Conservation (phyloP, 306 rosid genomes). For the Vigna mungo region DNA sequence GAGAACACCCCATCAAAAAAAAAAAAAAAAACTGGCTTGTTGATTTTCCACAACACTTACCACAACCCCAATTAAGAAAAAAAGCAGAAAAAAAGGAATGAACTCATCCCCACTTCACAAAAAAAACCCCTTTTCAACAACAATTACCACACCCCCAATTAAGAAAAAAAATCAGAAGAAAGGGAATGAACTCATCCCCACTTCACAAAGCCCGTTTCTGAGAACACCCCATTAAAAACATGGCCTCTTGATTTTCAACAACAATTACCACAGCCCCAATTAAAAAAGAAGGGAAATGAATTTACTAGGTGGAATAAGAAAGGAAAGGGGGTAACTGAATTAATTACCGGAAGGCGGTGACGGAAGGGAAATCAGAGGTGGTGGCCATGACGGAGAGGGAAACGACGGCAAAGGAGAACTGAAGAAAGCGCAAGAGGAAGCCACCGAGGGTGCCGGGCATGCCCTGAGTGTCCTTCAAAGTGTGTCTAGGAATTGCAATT, state of each 20-base stretch:
- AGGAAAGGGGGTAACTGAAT: neutral
- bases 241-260: neutral
- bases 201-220: too few relatives aligned
- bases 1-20: too few relatives aligned
- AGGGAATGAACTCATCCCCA: too few relatives aligned
- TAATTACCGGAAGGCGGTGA: slow-evolving; percentile 61
- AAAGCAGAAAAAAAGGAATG: neutral
- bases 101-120: too few relatives aligned
- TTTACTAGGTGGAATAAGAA: neutral
- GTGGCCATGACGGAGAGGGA: slow-evolving; percentile 57
- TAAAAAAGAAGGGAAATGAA: neutral
- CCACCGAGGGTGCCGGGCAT: slow-evolving; percentile 60
- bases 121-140: neutral
- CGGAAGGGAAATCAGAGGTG: slow-evolving; percentile 59
- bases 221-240: neutral
- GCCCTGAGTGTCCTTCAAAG: slow-evolving; percentile 54
- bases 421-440: slow-evolving; percentile 51
- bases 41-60: too few relatives aligned
- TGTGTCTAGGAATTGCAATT: slow-evolving; percentile 47
- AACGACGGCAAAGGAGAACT: slow-evolving; percentile 53
- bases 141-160: neutral
- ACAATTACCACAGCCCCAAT: neutral
- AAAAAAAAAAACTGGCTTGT: too few relatives aligned
- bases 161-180: neutral
- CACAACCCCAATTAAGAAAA: neutral